Evolutionary conservation across 805 yeast species (phyloP).

Genomic region (Starmera amethionina): DNA sequence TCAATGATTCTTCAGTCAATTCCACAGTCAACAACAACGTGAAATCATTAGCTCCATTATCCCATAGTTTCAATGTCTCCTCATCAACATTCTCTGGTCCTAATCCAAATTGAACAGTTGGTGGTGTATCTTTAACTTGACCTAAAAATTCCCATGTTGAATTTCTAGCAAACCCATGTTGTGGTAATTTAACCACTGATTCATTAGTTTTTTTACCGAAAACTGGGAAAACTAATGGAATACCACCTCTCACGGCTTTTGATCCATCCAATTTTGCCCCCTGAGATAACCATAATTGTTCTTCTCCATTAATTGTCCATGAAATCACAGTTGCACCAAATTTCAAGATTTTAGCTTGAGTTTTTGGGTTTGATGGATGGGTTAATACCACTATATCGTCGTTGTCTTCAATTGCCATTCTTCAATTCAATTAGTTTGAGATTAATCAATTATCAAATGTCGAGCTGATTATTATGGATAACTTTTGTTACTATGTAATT

Average conservation of each 20-base stretch:
- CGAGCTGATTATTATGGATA: background rate
- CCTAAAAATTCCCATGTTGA: conserved; percentile 93
- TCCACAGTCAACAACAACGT: conserved; percentile 63
- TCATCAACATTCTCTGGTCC: conserved; percentile 73
- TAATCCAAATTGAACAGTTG: conserved; percentile 83
- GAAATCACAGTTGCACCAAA: conserved; percentile 86
- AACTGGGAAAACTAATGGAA: conserved; percentile 92
- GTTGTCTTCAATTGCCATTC: conserved; percentile 59
- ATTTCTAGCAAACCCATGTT: conserved; percentile 93
- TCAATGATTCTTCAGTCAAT: conserved; percentile 46
- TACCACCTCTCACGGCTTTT: conserved; percentile 94
- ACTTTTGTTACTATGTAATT: too few species aligned
- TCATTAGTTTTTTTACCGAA: conserved; percentile 69
- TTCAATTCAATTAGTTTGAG: too few species aligned
- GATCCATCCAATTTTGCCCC: conserved; percentile 86
- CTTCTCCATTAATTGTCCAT: conserved; percentile 65
- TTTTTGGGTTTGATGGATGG: conserved; percentile 38
- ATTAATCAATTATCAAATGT: background rate
- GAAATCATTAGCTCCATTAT: conserved; percentile 44
- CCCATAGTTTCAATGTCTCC: conserved; percentile 54
- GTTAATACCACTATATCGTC: conserved; percentile 53
- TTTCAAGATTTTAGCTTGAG: conserved; percentile 61
- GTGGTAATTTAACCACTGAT: conserved; percentile 62
- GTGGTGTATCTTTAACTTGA: conserved; percentile 57
- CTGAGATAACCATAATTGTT: conserved; percentile 73